These are phyloP conservation scores for Pyricularia pennisetigena DNA, from an alignment of 2,329 filamentous ascomycete genomes.

Conservation along the genomic window DNA sequence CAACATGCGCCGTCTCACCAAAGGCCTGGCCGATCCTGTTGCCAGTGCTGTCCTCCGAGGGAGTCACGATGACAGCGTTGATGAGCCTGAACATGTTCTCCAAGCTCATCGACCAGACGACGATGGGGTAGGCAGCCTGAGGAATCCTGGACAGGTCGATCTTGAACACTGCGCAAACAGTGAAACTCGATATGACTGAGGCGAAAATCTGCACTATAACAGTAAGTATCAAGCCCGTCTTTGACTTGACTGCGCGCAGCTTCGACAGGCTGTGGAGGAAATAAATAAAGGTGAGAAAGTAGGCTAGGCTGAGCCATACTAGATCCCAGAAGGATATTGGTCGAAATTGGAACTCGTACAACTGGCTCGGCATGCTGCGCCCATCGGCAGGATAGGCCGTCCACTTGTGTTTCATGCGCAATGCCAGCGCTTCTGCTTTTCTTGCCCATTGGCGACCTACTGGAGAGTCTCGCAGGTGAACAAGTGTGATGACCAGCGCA, in stretches of 20 bases:
- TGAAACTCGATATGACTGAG: conserved; percentile 71
- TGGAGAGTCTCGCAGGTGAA: conserved; percentile 56
- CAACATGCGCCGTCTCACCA: conserved; percentile 61
- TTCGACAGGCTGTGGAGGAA: conserved; percentile 58
- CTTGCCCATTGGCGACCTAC: conserved; percentile 57
- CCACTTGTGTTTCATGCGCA: conserved; percentile 44
- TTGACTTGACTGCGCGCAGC: conserved; percentile 65
- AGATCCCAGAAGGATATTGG: conserved; percentile 62
- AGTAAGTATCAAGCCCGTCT: conserved; percentile 60
- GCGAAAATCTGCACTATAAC: conserved; percentile 60
- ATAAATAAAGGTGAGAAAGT: conserved; percentile 53
- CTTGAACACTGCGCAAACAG: conserved; percentile 65
- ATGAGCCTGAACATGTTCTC: conserved; percentile 74
- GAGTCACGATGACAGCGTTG: conserved; percentile 65
- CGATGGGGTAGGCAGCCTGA: conserved; percentile 63
- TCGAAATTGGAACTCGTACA: conserved; percentile 72
- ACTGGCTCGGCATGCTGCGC: conserved; percentile 40
- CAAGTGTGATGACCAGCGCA: conserved; percentile 66
- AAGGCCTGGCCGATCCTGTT: conserved; percentile 64
- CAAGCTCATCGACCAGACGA: conserved; percentile 66
- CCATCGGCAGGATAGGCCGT: conserved; percentile 54
- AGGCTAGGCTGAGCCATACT: conserved; percentile 53
- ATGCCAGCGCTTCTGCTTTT: conserved; percentile 42
- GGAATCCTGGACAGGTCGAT: conserved; percentile 69
- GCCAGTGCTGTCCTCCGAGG: conserved; percentile 57